Evolutionary conservation across 192 early-diverging fungal genomes (phyloP), one percentile per base, ranked within the genome.

Genomic region (Glomus cerebriforme): DNA sequence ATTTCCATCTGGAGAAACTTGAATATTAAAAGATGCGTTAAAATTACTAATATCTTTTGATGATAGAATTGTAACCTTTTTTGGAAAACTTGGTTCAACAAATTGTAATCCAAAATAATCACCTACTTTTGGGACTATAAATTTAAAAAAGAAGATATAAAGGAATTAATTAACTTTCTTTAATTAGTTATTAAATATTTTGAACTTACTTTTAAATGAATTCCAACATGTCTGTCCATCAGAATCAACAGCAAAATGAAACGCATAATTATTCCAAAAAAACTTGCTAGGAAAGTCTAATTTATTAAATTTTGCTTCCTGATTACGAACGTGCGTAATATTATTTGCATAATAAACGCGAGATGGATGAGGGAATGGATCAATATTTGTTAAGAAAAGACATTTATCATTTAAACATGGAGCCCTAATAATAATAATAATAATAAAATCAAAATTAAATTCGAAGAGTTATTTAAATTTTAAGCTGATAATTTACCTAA

Each of bases 41-140:
- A 60, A 62, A 37, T 75, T 62, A 19, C 43, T 73, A 9, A 73
- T 59, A 73, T 73, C 72, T 60, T 62, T 75, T 37, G 73, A 60
- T 59, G 73, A 75, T 60, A 62, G 15, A 13, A 75, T 15, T 12
- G 49, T 75, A 27, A 82, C 34, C 32, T 80, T 35, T 13, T 68
- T 80, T 10, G 77, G 26, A 22, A 35, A 22, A 31, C 32, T 79
- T n/a, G 81, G 75, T 47, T 81, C 83, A 10, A 89, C 82, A 47
- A 86, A 85, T 7, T 81, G 79, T n/a, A 89, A 32, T 10, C 88
- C 88, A 83, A 89, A 87, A 32, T 85, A 87, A 74, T 89, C 88
- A 29, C 83, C 86, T 1, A 59, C 54, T 0, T 78, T 59, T 31
- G 87, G 86, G 22, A 58, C 87, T 83, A 81, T 58, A 70, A n/a